Conservation (phyloP, 495 filamentous ascomycete genomes). For the Penicillium maclennaniae region DNA sequence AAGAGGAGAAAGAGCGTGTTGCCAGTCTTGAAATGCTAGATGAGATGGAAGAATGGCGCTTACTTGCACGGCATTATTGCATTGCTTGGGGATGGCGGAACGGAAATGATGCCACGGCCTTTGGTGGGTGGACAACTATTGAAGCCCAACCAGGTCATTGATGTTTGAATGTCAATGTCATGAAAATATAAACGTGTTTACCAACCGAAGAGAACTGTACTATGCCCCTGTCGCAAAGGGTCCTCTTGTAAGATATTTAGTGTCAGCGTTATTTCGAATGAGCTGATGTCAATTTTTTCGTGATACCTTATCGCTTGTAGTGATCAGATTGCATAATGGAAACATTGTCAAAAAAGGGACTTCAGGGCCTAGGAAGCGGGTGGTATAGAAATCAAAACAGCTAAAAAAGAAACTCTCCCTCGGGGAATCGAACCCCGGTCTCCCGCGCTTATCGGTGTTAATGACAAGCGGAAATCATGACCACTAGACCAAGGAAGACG, state of each 20-base stretch:
- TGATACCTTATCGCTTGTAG: too few species aligned
- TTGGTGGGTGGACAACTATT: conserved; percentile 38
- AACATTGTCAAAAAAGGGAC: too few species aligned
- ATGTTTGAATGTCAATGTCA: not conserved
- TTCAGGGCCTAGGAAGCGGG: too few species aligned
- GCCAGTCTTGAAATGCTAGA: conserved; percentile 81
- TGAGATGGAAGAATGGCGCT: conserved; percentile 91
- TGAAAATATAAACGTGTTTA: not conserved
- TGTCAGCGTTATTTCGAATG: too few species aligned
- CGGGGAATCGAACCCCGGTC: conserved; percentile 55
- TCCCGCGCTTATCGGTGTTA: conserved; percentile 41
- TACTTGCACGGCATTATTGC: conserved; percentile 87
- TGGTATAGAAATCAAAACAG: too few species aligned
- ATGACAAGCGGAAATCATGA: conserved; percentile 54
- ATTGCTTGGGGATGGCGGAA: conserved; percentile 79
- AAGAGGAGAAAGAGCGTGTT: conserved; percentile 76
- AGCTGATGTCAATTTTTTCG: too few species aligned
- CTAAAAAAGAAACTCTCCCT: conserved; percentile 36
- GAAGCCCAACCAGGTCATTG: conserved; percentile 24
- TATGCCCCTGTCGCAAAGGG: too few species aligned
- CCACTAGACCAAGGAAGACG: conserved; percentile 42
- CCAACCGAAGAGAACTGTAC: not conserved
- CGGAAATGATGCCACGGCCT: conserved; percentile 25
- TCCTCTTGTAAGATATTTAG: too few species aligned
- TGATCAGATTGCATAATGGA: too few species aligned